Percentiles rank a stretch among this genome's conserved stretches.
These are phyloP conservation scores for Lactarius sanguifluus DNA, from an alignment of 768 basidiomycete species.

Conservation along the genomic window DNA sequence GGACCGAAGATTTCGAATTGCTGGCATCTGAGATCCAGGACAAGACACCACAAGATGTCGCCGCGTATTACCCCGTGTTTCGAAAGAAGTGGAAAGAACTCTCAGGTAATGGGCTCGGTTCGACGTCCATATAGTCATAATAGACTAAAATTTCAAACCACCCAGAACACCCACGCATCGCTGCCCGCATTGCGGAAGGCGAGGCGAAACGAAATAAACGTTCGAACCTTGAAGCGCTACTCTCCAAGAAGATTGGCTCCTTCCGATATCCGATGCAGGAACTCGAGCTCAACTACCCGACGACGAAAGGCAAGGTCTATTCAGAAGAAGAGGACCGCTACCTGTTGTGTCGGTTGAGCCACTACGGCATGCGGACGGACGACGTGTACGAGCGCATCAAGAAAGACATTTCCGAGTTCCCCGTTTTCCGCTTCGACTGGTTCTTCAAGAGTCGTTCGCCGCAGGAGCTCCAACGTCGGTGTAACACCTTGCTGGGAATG, in stretches of 20 bases:
- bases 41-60: constrained; percentile 76
- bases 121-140: neutral
- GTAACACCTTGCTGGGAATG: constrained; percentile 83
- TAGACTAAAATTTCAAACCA: neutral
- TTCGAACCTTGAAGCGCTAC: constrained; percentile 73
- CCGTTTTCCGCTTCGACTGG: constrained; percentile 97
- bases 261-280: constrained; percentile 95
- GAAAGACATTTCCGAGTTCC: constrained; percentile 94
- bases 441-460: constrained; percentile 94
- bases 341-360: constrained; percentile 81
- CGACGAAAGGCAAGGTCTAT: constrained; percentile 95
- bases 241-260: constrained; percentile 78
- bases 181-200: constrained; percentile 82
- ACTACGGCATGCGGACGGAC: constrained; percentile 86
- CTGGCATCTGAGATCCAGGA: constrained; percentile 84
- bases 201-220: constrained; percentile 88
- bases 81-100: constrained; percentile 88
- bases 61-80: constrained; percentile 78
- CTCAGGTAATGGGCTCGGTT: constrained; percentile 47
- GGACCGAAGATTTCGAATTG: constrained; percentile 62
- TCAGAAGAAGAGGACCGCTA: constrained; percentile 97
- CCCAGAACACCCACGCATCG: constrained; percentile 75
- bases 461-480: constrained; percentile 84
- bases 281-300: constrained; percentile 91
- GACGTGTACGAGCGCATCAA: constrained; percentile 96